Base-by-base conservation (phyloP, 129 eudicot species). In the Cynara cardunculus region DNA sequence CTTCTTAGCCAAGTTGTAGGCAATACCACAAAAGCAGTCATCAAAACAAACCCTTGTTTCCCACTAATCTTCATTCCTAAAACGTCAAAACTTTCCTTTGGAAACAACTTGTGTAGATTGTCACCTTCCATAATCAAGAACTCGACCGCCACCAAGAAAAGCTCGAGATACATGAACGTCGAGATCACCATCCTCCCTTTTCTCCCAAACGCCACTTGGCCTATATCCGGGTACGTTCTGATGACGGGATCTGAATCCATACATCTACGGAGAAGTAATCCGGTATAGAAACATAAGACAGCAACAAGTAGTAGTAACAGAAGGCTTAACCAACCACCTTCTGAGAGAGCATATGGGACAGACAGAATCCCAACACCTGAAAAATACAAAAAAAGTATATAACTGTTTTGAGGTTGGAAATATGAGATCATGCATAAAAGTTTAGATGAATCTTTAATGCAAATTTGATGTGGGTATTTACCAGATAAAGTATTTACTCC, bases 401-500 rank as follows among this genome's bases (percentile, higher is more conserved):
- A 32, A n/a, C n/a, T n/a, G n/a, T n/a, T 65, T 66, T 11, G 19
- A 64, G 75, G 53, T 81, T 53, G 13, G 49, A 81, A 9, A 34
- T 82, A 21, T 49, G 35, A 83, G 70, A 72, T 72, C 46, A 80
- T 80, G 84, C 66, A 62, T 80, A 34, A 61, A 61, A 35, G 18
- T 28, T 30, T 2, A 16, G 21, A 68, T 2, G 5, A 13, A 46
- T 53, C n/a, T 53, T 21, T 31, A 27, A 4, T 6, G 31, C 12
- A 8, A 2, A 30, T 18, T 22, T 16, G 25, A 11, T 76, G 72
- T 59, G 30, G 37, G 25, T 59, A 71, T 26, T 14, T 35, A 90
- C 91, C 94, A 61, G 90, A 88, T 78, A 90, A 81, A 69, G 91
- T 85, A 56, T 90, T 90, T 18, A 88, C 75, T 34, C 94, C 94